phyloP scores from a whole-genome alignment of 139 green algal species.

The Raphidocelis subcapitata region DNA sequence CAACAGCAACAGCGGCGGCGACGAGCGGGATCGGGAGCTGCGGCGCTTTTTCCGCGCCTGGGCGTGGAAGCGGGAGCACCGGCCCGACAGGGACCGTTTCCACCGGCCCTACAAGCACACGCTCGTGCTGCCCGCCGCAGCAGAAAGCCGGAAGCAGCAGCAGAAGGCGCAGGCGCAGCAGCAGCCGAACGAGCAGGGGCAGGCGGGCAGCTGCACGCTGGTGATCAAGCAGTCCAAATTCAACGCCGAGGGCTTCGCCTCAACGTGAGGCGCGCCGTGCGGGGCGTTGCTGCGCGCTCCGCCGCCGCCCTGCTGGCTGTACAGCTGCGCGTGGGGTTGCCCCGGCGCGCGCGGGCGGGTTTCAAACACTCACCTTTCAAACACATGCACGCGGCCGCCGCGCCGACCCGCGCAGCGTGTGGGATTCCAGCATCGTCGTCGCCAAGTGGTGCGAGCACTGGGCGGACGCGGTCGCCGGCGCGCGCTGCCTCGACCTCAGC shows the following conservation, averaged over 20 bases:
- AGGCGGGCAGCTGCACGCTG: slow-evolving; percentile 16
- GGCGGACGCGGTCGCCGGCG: slow-evolving; percentile 6
- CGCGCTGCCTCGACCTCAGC: slow-evolving; percentile 56
- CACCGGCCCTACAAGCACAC: slow-evolving; percentile 58
- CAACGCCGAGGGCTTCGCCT: slow-evolving; percentile 58
- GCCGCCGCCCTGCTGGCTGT: too few species aligned
- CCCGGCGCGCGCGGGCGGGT: too few species aligned
- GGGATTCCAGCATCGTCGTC: slow-evolving; percentile 70
- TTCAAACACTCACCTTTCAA: too few species aligned
- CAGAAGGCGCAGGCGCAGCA: neutral
- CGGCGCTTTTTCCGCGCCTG: slow-evolving; percentile 33
- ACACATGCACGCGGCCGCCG: too few species aligned
- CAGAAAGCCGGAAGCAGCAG: neutral
- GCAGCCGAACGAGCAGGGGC: neutral
- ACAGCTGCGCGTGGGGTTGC: too few species aligned
- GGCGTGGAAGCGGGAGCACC: slow-evolving; percentile 66
- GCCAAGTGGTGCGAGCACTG: slow-evolving; percentile 47
- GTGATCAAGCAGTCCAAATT: slow-evolving; percentile 58
- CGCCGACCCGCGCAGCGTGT: slow-evolving; percentile 35
- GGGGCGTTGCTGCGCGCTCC: neutral
- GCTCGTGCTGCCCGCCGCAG: neutral
- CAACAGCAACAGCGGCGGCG: neutral
- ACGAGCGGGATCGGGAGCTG: slow-evolving; percentile 3
- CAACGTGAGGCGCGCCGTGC: slow-evolving; percentile 32
- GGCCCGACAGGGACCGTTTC: slow-evolving; percentile 57